These are phyloP conservation scores for Pezicula radicicola DNA, from an alignment of 2,329 filamentous ascomycete species.

Conservation along the genomic window DNA sequence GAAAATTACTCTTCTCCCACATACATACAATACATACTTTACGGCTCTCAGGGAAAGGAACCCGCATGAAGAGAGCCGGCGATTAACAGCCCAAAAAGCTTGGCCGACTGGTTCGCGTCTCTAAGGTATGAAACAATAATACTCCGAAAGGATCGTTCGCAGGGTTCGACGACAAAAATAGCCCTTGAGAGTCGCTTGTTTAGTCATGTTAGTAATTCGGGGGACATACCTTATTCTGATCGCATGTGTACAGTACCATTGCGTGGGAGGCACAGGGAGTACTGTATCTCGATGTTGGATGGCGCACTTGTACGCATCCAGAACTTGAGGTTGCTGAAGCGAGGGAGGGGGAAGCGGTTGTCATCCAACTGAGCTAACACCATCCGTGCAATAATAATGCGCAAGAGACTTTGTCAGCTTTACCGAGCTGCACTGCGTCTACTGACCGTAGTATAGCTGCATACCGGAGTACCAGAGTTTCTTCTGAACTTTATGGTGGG, in stretches of 20 bases:
- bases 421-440: too few relatives aligned
- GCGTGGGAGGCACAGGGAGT: constrained; percentile 1
- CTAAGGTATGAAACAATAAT: constrained; percentile 23
- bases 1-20: too few relatives aligned
- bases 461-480: too few relatives aligned
- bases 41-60: too few relatives aligned
- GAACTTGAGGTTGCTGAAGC: neutral
- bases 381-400: too few relatives aligned
- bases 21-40: too few relatives aligned
- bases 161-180: constrained; percentile 18
- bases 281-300: neutral
- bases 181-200: constrained; percentile 7
- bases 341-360: too few relatives aligned
- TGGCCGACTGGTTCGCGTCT: constrained; percentile 16
- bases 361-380: too few relatives aligned
- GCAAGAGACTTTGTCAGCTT: too few relatives aligned
- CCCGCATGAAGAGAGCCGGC: constrained; percentile 8
- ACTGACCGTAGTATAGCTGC: too few relatives aligned
- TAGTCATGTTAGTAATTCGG: constrained; percentile 2
- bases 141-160: constrained; percentile 20
- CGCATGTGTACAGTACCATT: neutral
- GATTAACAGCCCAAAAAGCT: constrained; percentile 10
- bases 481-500: too few relatives aligned
- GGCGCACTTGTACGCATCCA: neutral
- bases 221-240: constrained; percentile 2